phyloP scores from a whole-genome alignment of 2,329 filamentous ascomycete genomes.

The Colletotrichum noveboracense region DNA sequence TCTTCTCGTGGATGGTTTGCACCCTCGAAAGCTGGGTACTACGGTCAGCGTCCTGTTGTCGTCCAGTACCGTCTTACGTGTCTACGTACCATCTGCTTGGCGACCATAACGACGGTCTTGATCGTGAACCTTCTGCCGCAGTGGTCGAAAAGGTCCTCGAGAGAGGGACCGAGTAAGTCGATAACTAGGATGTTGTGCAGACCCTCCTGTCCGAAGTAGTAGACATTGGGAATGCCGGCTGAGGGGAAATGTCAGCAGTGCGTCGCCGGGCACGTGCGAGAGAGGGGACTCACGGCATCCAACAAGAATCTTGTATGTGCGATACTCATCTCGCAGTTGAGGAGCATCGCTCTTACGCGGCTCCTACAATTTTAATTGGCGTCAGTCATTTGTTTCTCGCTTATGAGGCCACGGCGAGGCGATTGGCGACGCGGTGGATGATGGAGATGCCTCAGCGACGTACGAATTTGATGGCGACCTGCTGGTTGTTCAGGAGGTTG shows the following conservation, averaged over 20 bases:
- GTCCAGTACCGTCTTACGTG: not conserved
- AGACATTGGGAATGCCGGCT: conserved; percentile 99
- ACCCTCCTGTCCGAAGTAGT: conserved; percentile 98
- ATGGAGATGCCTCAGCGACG: conserved; percentile 41
- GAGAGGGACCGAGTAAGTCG: conserved; percentile 89
- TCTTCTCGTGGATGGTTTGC: conserved; percentile 96
- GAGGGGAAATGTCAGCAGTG: conserved; percentile 21
- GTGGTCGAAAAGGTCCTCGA: conserved; percentile 97
- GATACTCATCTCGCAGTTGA: conserved; percentile 96
- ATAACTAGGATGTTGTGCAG: conserved; percentile 99
- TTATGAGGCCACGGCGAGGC: not conserved
- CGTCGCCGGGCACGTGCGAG: not conserved
- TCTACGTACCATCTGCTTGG: conserved; percentile 88
- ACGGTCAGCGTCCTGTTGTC: not conserved
- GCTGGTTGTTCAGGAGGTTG: conserved; percentile 98
- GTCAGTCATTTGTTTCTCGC: conserved; percentile 1
- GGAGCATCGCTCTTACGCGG: conserved; percentile 98
- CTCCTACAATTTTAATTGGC: conserved; percentile 65
- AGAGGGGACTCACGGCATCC: conserved; percentile 84
- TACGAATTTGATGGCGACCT: conserved; percentile 99
- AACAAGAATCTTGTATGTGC: conserved; percentile 99
- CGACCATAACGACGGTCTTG: conserved; percentile 99
- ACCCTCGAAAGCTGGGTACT: conserved; percentile 78
- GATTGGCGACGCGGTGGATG: not conserved
- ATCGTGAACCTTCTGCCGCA: conserved; percentile 94